Conservation (phyloP, 2,329 filamentous ascomycete genomes). For the Alternaria incomplexa region DNA sequence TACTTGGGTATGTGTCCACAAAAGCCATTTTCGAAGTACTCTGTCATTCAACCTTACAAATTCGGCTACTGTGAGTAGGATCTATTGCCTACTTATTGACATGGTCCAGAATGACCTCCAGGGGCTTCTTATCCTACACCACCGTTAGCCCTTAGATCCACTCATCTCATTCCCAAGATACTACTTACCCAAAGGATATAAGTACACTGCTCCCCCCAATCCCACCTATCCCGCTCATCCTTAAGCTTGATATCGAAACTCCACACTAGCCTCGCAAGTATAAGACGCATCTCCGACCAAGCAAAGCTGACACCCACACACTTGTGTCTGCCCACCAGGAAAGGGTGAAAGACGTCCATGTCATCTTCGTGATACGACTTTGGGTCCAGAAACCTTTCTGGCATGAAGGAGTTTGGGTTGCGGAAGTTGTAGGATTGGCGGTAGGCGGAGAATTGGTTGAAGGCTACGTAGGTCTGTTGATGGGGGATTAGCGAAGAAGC, state of each 20-base stretch:
- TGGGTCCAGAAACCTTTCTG: conserved; percentile 40
- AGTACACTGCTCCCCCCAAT: conserved; percentile 32
- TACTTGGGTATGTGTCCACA: not conserved
- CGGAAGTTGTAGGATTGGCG: conserved; percentile 37
- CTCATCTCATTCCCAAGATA: not conserved
- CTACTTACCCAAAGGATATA: conserved; percentile 30
- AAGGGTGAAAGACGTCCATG: conserved; percentile 32
- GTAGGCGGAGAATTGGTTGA: conserved; percentile 37
- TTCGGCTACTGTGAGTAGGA: not conserved
- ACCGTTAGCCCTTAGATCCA: not conserved
- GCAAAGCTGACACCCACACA: conserved; percentile 40
- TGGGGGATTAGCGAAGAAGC: not conserved
- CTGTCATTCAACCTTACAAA: not conserved
- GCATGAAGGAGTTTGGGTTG: conserved; percentile 39
- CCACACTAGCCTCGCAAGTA: conserved; percentile 50
- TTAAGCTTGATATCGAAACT: conserved; percentile 43
- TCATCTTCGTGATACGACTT: conserved; percentile 25
- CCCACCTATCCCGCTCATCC: conserved; percentile 16
- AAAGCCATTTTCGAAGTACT: not conserved
- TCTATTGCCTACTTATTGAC: not conserved
- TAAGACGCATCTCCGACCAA: conserved; percentile 43
- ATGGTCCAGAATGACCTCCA: not conserved
- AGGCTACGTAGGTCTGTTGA: conserved; percentile 34
- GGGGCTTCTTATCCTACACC: conserved; percentile 1
- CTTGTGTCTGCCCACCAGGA: conserved; percentile 31